Conservation (phyloP, 306 rosid species). For the Cicer pinnatifidum region DNA sequence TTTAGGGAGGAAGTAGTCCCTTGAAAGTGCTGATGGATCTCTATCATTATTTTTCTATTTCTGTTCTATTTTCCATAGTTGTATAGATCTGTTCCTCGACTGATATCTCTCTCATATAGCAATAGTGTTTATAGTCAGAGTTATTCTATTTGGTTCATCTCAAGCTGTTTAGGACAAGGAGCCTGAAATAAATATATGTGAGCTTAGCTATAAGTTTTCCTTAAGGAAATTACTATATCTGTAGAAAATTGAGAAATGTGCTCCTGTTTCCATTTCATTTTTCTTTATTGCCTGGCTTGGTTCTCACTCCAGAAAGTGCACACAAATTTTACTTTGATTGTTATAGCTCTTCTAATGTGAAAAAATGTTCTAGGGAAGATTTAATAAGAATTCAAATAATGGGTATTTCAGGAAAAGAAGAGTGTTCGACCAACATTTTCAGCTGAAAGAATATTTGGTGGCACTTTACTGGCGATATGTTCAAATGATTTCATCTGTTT, state of each 20-base stretch:
- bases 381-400: constrained; percentile 37
- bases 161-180: constrained; percentile 10
- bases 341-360: constrained; percentile 1
- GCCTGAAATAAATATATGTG: constrained; percentile 2
- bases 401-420: constrained; percentile 80
- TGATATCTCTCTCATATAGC: not conserved
- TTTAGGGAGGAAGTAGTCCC: constrained; percentile 1
- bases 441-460: constrained; percentile 83
- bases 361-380: not conserved
- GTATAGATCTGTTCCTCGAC: constrained; percentile 20
- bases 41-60: constrained; percentile 28
- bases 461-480: constrained; percentile 90
- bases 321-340: constrained; percentile 17
- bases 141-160: constrained; percentile 12
- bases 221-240: constrained; percentile 27
- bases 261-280: constrained; percentile 26
- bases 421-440: constrained; percentile 95
- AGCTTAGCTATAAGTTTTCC: constrained; percentile 40
- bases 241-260: constrained; percentile 17
- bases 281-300: constrained; percentile 29
- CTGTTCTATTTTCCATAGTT: constrained; percentile 8
- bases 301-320: constrained; percentile 23
- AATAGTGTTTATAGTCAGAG: constrained; percentile 16
- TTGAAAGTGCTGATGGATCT: not conserved
- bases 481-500: constrained; percentile 98